Percentiles rank a stretch among this genome's conserved stretches.
Evolutionary conservation across 331 rosid genomes (phyloP).

Genomic region (Dryas integrifolia): DNA sequence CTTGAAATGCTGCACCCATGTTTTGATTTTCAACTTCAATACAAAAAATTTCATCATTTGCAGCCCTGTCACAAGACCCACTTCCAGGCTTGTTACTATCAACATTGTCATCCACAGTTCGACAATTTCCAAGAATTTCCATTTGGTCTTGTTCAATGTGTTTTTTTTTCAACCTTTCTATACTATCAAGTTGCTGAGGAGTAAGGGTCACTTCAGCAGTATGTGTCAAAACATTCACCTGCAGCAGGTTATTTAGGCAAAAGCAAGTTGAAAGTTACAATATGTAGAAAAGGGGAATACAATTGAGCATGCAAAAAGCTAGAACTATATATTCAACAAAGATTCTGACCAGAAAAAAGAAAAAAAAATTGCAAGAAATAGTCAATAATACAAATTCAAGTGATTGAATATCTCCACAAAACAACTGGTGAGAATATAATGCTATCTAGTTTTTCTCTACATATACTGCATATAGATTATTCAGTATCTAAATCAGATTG

Average conservation of each 20-base stretch:
- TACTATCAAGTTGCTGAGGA: constrained; percentile 12
- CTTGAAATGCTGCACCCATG: not conserved
- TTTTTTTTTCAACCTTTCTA: constrained; percentile 27
- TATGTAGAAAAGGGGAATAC: not conserved
- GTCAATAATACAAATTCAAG: not conserved
- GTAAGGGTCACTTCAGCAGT: constrained; percentile 30
- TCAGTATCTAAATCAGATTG: too few species aligned
- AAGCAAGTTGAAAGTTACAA: not conserved
- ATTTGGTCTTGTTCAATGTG: constrained; percentile 37
- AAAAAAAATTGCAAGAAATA: not conserved
- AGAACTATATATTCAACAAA: not conserved
- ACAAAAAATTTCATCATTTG: not conserved
- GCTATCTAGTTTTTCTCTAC: too few species aligned
- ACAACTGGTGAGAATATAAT: too few species aligned
- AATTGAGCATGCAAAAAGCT: not conserved
- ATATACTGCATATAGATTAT: too few species aligned
- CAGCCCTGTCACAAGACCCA: not conserved
- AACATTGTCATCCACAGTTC: not conserved
- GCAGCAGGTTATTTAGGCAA: constrained; percentile 7
- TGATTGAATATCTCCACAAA: constrained; percentile 13
- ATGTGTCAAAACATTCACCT: constrained; percentile 44
- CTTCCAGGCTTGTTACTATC: not conserved
- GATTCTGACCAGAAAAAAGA: not conserved
- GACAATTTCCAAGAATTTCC: constrained; percentile 21
- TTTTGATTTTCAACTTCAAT: constrained; percentile 1